Evolutionary conservation across 805 yeast species (phyloP), one percentile per base, ranked within the genome.

Genomic region (Metschnikowia noctiluminum): DNA sequence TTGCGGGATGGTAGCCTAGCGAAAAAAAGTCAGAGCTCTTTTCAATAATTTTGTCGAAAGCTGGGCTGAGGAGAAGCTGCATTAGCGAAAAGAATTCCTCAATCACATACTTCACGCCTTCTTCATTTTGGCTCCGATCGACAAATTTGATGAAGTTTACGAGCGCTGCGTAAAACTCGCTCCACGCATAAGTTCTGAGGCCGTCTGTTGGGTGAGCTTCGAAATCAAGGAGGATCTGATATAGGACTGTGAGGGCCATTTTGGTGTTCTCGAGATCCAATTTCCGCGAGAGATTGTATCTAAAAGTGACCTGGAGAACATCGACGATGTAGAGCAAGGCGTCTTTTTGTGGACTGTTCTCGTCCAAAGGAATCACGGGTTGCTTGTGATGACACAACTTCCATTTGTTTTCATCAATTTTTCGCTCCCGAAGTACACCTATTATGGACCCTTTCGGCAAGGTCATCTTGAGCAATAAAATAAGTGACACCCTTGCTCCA

Each of bases 371-470:
- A 3, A 73, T 53, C 10, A 66, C 44, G 1, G 77, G 76, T 12
- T 54, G 45, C 43, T 59, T 62, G 46, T 73, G 77, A 48, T 71
- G 78, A 34, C 74, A 69, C 38, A 73, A 54, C 53, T 73, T 73
- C 74, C 75, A 73, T 45, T 64, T 64, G 57, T 62, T 63, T 48
- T 72, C 77, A 43, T 73, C 64, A 46, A 63, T 61, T 21, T 38
- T 43, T 16, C 42, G 48, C 6, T 40, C 45, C 5, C 52, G 43
- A 7, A 48, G 48, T 7, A 15, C n/a, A 1, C 31, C 26, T 38
- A 54, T 21, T 11, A 37, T 35, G 7, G n/a, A 35, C 3, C 38
- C 37, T 31, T 45, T 43, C 10, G 43, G 42, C 3, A 58, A 49
- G 9, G 70, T 56, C 13, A 70, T 42, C 46, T 62, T 64, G 35